Evolutionary conservation across 2,329 filamentous ascomycete genomes (phyloP).

Genomic region (Ophiostoma piceae): DNA sequence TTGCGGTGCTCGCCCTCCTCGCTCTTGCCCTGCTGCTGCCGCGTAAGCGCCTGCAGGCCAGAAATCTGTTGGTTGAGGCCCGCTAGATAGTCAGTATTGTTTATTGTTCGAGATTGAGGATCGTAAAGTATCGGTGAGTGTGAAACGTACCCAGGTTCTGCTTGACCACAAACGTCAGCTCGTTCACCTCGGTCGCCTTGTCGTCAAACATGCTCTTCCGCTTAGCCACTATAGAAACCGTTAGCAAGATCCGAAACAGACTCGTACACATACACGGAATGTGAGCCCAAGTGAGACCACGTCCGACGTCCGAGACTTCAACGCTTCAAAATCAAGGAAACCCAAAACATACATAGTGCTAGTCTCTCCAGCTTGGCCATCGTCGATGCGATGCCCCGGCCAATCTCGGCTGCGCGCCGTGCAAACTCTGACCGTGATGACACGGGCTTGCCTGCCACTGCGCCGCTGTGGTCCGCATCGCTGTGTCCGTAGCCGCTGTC

Average conservation of each 20-base stretch:
- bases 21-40: constrained; percentile 65
- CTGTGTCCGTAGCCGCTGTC: constrained; percentile 14
- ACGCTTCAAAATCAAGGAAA: constrained; percentile 23
- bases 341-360: constrained; percentile 58
- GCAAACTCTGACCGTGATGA: constrained; percentile 71
- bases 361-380: constrained; percentile 94
- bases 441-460: constrained; percentile 50
- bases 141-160: constrained; percentile 26
- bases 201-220: constrained; percentile 97
- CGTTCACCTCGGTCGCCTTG: constrained; percentile 91
- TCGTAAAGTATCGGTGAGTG: not conserved
- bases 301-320: not conserved
- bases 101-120: not conserved
- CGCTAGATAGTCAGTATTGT: constrained; percentile 20
- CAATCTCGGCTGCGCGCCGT: constrained; percentile 83
- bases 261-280: not conserved
- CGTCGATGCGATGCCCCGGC: constrained; percentile 81
- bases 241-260: constrained; percentile 4
- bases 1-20: constrained; percentile 94
- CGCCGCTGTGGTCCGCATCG: constrained; percentile 53
- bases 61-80: constrained; percentile 80
- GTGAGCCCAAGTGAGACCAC: not conserved
- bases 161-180: constrained; percentile 73
- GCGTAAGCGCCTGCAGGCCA: constrained; percentile 69
- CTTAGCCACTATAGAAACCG: constrained; percentile 59